Evolutionary conservation across 2,329 filamentous ascomycete genomes (phyloP).

Genomic region (Clarireedia sp.): DNA sequence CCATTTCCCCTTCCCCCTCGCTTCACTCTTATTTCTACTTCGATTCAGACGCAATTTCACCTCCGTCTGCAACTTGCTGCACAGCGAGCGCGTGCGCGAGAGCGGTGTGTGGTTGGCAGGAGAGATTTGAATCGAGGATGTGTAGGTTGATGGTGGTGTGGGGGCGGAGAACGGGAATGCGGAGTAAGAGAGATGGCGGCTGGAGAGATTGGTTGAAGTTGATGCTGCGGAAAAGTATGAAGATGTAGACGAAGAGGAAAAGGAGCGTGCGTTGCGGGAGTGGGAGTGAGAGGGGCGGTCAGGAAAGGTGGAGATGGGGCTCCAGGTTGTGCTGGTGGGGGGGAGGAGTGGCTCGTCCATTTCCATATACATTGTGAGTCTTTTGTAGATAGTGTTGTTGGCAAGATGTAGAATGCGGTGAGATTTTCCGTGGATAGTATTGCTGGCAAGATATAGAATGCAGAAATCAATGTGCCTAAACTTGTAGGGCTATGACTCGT

Average conservation of each 20-base stretch:
- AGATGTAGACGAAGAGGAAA: not conserved
- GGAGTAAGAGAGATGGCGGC: not conserved
- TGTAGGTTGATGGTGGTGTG: not conserved
- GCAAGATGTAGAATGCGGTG: not conserved
- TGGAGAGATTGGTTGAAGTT: not conserved
- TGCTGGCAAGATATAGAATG: not conserved
- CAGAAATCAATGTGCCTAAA: not conserved
- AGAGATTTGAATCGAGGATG: not conserved
- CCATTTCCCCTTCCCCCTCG: not conserved
- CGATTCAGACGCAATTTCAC: not conserved
- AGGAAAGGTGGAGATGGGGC: not conserved
- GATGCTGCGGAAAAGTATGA: not conserved
- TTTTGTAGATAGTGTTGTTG: not conserved
- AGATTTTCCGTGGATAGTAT: not conserved
- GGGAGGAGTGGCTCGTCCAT: conserved; percentile 7
- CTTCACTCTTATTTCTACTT: not conserved
- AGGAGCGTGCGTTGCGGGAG: not conserved
- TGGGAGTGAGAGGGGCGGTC: not conserved
- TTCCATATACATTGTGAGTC: not conserved
- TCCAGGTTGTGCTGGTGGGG: not conserved
- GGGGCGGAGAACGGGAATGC: not conserved
- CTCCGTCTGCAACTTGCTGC: conserved; percentile 3
- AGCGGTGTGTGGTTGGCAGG: not conserved
- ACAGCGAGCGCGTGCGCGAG: conserved; percentile 5
- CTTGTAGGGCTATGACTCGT: not conserved